phyloP scores from a whole-genome alignment of 345 rosid genomes.

The Brassica incana region DNA sequence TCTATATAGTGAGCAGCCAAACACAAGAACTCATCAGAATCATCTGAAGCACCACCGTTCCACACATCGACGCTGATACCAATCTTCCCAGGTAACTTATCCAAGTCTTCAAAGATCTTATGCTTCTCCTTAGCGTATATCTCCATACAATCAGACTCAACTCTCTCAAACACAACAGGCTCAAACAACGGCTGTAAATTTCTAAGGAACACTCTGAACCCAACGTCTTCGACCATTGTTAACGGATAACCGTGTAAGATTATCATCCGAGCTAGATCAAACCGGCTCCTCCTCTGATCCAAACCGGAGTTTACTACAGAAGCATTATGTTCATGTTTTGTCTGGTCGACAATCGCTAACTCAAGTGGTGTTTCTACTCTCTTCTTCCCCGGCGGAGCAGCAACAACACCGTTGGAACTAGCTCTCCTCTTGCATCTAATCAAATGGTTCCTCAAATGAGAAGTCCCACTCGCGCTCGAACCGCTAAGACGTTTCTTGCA shows the following conservation, averaged over 20 bases:
- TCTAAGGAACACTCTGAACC: conserved; percentile 66
- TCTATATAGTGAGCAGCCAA: conserved; percentile 66
- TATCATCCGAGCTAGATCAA: conserved; percentile 80
- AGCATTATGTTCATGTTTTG: conserved; percentile 57
- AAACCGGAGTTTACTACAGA: conserved; percentile 32
- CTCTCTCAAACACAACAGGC: conserved; percentile 50
- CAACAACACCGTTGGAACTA: conserved; percentile 39
- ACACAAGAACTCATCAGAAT: conserved; percentile 52
- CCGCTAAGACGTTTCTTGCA: conserved; percentile 80
- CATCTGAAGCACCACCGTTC: conserved; percentile 45
- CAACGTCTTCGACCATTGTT: conserved; percentile 73
- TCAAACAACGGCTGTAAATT: conserved; percentile 75
- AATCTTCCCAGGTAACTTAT: conserved; percentile 76
- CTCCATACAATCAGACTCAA: conserved; percentile 78
- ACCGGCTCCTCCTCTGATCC: conserved; percentile 71
- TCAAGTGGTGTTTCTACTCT: conserved; percentile 46
- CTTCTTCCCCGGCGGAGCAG: conserved; percentile 54
- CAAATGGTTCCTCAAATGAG: conserved; percentile 82
- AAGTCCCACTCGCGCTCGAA: conserved; percentile 81
- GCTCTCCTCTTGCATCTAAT: conserved; percentile 65
- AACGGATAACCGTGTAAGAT: conserved; percentile 75
- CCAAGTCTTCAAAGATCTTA: conserved; percentile 59
- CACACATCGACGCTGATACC: conserved; percentile 61
- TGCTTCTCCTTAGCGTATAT: conserved; percentile 69
- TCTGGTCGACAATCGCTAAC: conserved; percentile 39